These are phyloP conservation scores for Phytophthora idaei DNA, from an alignment of 352 stramenopile genomes.

Conservation along the genomic window DNA sequence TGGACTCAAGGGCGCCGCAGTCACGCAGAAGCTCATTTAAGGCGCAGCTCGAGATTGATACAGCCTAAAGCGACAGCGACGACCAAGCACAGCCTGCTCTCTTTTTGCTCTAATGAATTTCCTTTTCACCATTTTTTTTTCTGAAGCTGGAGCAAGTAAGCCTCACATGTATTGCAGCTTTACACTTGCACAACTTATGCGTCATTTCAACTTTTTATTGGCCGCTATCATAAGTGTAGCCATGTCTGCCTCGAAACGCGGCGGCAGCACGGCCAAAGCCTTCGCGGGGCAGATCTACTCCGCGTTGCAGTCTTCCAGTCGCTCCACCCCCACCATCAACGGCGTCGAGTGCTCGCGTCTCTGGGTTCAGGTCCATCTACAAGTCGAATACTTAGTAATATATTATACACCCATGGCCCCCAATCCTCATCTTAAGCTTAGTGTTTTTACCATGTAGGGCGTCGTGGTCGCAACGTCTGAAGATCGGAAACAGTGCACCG, in stretches of 20 bases:
- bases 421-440: too few species aligned
- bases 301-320: slow-evolving; percentile 41
- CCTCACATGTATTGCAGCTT: neutral
- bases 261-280: slow-evolving; percentile 58
- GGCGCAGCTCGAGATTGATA: neutral
- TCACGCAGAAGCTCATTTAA: slow-evolving; percentile 93
- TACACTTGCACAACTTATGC: slow-evolving; percentile 12
- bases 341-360: slow-evolving; percentile 70
- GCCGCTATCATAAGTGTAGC: slow-evolving; percentile 2
- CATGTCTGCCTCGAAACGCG: slow-evolving; percentile 10
- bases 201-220: slow-evolving; percentile 14
- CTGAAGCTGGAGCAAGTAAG: neutral
- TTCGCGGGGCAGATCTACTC: slow-evolving; percentile 65
- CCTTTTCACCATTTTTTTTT: neutral
- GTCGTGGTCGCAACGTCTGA: slow-evolving; percentile 50
- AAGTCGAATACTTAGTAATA: neutral
- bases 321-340: slow-evolving; percentile 53
- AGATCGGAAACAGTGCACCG: slow-evolving; percentile 45
- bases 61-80: neutral
- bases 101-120: slow-evolving; percentile 12
- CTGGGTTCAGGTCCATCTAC: slow-evolving; percentile 68
- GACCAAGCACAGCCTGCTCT: slow-evolving; percentile 5
- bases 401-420: too few species aligned
- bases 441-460: slow-evolving; percentile 33
- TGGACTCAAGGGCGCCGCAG: slow-evolving; percentile 90